A percentile compares a stretch with the other conserved stretches of the same genome.
Evolutionary conservation across 1,139 yeast species (phyloP).

Genomic region (Geotrichum australiense): DNA sequence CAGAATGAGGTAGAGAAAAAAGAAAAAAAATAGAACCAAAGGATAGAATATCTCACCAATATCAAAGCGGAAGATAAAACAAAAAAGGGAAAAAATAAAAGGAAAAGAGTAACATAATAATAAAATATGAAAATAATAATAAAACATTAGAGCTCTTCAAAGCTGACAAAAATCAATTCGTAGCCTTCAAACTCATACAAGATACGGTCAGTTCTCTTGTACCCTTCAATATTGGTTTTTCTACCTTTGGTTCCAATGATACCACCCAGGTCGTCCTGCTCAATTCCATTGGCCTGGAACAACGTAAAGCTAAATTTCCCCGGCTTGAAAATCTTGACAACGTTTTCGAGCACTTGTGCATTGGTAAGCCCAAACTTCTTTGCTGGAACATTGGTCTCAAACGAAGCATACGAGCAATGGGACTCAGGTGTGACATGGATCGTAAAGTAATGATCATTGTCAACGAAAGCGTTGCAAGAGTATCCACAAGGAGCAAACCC

Average conservation of each 20-base stretch:
- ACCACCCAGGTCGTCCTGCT: constrained; percentile 1
- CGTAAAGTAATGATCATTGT: constrained; percentile 65
- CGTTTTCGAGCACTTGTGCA: constrained; percentile 45
- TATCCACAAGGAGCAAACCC: constrained; percentile 96
- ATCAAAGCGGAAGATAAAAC: no score
- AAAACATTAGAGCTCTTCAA: constrained; percentile 26
- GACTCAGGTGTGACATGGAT: constrained; percentile 90
- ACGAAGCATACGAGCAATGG: constrained; percentile 94
- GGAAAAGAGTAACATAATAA: no score
- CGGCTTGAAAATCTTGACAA: constrained; percentile 65
- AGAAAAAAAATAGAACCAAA: no score
- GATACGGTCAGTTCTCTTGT: constrained; percentile 59
- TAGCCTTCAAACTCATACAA: constrained; percentile 62
- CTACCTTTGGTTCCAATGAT: constrained; percentile 6
- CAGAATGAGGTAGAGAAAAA: no score
- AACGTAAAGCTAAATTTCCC: constrained; percentile 69
- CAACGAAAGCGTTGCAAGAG: constrained; percentile 74
- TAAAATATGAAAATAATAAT: neutral
- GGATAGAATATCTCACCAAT: no score
- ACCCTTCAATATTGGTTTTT: constrained; percentile 38
- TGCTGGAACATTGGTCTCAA: constrained; percentile 76
- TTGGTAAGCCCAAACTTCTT: constrained; percentile 41
- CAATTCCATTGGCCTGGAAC: constrained; percentile 36
- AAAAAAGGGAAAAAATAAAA: no score
- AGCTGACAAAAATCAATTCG: constrained; percentile 38